phyloP scores from a whole-genome alignment of 192 early-diverging fungal species.

The Coemansia sp. region DNA sequence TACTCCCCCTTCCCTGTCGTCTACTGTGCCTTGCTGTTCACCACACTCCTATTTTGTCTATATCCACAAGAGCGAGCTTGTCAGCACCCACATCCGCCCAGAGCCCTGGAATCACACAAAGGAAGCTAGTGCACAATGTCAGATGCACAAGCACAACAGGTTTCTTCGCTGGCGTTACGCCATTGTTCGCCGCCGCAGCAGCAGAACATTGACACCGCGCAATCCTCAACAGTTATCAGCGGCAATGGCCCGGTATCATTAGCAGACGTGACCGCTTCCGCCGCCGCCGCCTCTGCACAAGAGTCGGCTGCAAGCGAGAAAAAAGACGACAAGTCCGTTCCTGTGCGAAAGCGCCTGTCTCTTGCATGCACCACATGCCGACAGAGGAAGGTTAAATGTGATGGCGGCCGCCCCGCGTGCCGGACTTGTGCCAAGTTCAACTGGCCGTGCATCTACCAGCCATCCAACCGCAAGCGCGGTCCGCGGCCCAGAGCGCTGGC shows the following conservation, averaged over 20 bases:
- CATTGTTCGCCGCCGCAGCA: conserved; percentile 13
- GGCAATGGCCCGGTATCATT: background rate
- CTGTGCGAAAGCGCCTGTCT: conserved; percentile 54
- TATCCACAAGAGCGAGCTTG: background rate
- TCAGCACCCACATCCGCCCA: background rate
- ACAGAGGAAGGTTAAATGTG: conserved; percentile 73
- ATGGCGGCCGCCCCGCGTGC: conserved; percentile 79
- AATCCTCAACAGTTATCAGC: background rate
- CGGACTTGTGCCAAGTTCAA: conserved; percentile 72
- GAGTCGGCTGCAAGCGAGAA: conserved; percentile 15
- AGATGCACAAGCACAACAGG: conserved; percentile 2
- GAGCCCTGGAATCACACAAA: background rate
- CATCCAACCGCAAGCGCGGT: conserved; percentile 84
- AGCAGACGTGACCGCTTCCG: background rate
- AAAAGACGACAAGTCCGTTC: conserved; percentile 49
- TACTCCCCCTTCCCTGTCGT: background rate
- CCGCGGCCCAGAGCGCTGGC: conserved; percentile 64
- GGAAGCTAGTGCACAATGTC: background rate
- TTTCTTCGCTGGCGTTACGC: background rate
- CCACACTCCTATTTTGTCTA: background rate
- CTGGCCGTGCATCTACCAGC: conserved; percentile 74
- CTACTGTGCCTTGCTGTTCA: background rate
- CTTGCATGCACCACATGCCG: conserved; percentile 56
- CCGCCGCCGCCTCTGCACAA: background rate
- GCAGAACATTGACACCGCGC: background rate